Base-by-base conservation (phyloP, 1,284 basidiomycete genomes). In the Cryptococcus wingfieldii region DNA sequence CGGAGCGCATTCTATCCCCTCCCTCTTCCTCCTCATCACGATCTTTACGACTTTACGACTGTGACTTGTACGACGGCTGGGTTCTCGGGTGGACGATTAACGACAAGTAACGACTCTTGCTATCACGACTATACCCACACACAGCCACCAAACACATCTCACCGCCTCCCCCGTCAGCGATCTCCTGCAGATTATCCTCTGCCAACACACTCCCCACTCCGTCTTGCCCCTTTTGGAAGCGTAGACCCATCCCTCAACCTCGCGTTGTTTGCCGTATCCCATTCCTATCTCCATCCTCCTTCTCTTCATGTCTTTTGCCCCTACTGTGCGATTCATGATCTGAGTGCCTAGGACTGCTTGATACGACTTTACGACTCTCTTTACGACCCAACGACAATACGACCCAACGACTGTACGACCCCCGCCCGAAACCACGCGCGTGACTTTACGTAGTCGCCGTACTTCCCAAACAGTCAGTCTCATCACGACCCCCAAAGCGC, bases 171-270 rank as follows among this genome's bases (percentile, higher is more conserved):
- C 46, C 28, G 19, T 42, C 28, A 43, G 23, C 38, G 53, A 34
- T 18, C 47, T 34, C 47, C n/a, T 7, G 13, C 47, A 23, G 34
- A 31, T 4, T 31, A 31, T 37, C 34, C 14, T 34, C 34, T 34
- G 18, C 19, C 18, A 25, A 46, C 48, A 38, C 38, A n/a, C 19
- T 34, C 28, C 38, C 19, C 38, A 41, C 47, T 49, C 53, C 25
- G n/a, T 41, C 18, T 50, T 50, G 38, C 19, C 48, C 18, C 50
- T 28, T 13, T 10, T n/a, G 38, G 31, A n/a, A 42, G 41, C 50
- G 57, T 63, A 60, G 61, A 63, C 51, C 23, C 16, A 56, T 63
- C 61, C 39, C 52, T 59, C 61, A 63, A 63, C 61, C 54, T 56
- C 58, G 7, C 38, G 14, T 25, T 38, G 16, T 25, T 19, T 49